Evolutionary conservation across 371 early-diverging fungal genomes (phyloP), one percentile per base, ranked within the genome.

Genomic region (Funneliformis caledonium): DNA sequence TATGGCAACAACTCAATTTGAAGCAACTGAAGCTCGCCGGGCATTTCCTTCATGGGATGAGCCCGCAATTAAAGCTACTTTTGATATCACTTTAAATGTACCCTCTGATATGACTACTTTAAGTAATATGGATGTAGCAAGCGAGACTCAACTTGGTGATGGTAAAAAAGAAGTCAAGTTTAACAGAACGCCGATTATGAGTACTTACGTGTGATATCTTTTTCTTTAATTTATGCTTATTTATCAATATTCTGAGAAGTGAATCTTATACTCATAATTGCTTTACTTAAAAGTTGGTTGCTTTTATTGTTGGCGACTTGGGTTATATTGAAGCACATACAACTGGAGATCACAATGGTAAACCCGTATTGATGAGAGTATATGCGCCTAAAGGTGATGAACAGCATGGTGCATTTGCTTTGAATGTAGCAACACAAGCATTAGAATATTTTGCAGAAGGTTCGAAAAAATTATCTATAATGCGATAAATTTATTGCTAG

Each of bases 11-110:
- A 97, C 97, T 16, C 97, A 98, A 84, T 97, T 97, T 87, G 97
- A 97, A 86, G 90, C 98, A 22, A 95, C 97, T 19, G 93, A 93
- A 85, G 95, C 95, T n/a, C 90, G 98, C 76, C 88, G 92, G 50
- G 94, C 93, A 12, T 94, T 98, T 86, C 98, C 99, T 9, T 97
- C 95, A 86, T 97, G 95, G 93, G 93, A 96, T 85, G 95, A 96
- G 89, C 97, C 96, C 8, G 89, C 93, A 14, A 82, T 93, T 83
- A 96, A 97, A 85, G 97, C 99, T n/a, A 94, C 94, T 4, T 98
- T 97, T 84, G 91, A 92, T 45, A 86, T 96, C 74, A 92, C 90
- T 12, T 85, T 99, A 37, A 88, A 86, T 26, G 95, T 95, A 12
- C 91, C 91, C 5, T 80, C 80, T n/a, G 86, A 89, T 22, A 85